Evolutionary conservation across 345 rosid species (phyloP), one percentile per base, ranked within the genome.

Genomic region (Eucalyptus shirleyi): DNA sequence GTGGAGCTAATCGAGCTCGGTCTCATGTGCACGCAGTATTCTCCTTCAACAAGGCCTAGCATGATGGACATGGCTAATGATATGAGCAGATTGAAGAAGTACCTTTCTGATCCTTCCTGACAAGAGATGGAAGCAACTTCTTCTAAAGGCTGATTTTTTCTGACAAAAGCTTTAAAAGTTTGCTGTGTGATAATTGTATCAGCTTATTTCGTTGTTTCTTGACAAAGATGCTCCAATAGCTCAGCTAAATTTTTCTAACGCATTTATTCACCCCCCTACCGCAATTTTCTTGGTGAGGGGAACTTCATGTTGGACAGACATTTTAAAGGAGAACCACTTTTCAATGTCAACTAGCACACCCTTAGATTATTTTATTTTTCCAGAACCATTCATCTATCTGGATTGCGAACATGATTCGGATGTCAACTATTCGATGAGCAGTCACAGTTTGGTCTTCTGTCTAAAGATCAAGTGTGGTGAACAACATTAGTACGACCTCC

Each of bases 1-100:
- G 51, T 98, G 92, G 98, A 96, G 89, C 42, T 98, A 90, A 91
- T 96, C 89, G 98, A 97, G 88, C 95, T 98, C 44, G 99, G 99
- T 60, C 94, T 97, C 42, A 87, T 96, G 59, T 94, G 99, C 93
- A 95, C 98, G 5, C 98, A 96, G 49, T 90, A 92, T 86, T 94
- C 92, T 89, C 98, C 99, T 87, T 91, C 95, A 82, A 93, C 93
- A 59, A 95, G 99, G 91, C 99, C 99, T 82, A 94, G 83, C 91
- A 98, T 96, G 99, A 88, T 94, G 12, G 96, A 97, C 89, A 94
- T 98, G 4, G 94, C 97, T 32, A 82, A 90, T 34, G 99, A 97
- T 91, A 95, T 98, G 94, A 94, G 95, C 47, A 89, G 93, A 88
- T 93, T 97, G 67, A 98, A 95, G 94, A 94, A 96, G 24, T 94